Evolutionary conservation across 139 green algal genomes (phyloP), one percentile per base, ranked within the genome.

Genomic region (Asterochloris erici): DNA sequence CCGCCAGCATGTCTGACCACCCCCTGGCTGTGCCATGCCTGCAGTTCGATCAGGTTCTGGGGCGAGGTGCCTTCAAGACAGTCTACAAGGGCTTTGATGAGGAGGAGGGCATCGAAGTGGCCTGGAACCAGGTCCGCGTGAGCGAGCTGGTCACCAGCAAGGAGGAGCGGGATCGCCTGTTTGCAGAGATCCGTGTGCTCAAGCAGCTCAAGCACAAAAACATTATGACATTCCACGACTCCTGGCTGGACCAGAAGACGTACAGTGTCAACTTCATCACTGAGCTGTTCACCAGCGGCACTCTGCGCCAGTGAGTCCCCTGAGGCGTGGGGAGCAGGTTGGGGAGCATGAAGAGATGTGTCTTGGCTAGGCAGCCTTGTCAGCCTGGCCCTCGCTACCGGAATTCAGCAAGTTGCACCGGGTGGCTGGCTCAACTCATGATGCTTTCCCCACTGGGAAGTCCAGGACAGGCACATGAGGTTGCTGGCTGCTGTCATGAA

Each of bases 251-350:
- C 82, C 73, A 89, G 47, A 93, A 97, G 84, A 91, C 83, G 54
- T 84, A 91, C 73, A 95, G 91, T 21, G 90, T 99, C 81, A 99
- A 99, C 88, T 99, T 99, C 88, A 99, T 99, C 86, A 99, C 97
- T 14, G 97, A 99, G 89, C 91, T 99, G 54, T 99, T 99, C 90
- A 98, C 96, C 0, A 94, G 88, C 61, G 97, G 97, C 68, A 98
- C 96, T 0, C 91, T 99, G 87, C 87, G 97, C 19, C 96, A 99
- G 97, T 97, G 78, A 91, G 93, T 92, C 28, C 23, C 24, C n/a
- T 23, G 21, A 54, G 21, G 54, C 79, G 63, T 54, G 38, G 38
- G n/a, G 38, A 54, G 38, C 4, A 6, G 38, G 38, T 54, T 54
- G 38, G 38, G 38, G 38, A 54, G 38, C 38, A 54, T 54, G 38